These are phyloP conservation scores for Solanum chacoense DNA, from an alignment of 305 asterid genomes.

Conservation along the genomic window DNA sequence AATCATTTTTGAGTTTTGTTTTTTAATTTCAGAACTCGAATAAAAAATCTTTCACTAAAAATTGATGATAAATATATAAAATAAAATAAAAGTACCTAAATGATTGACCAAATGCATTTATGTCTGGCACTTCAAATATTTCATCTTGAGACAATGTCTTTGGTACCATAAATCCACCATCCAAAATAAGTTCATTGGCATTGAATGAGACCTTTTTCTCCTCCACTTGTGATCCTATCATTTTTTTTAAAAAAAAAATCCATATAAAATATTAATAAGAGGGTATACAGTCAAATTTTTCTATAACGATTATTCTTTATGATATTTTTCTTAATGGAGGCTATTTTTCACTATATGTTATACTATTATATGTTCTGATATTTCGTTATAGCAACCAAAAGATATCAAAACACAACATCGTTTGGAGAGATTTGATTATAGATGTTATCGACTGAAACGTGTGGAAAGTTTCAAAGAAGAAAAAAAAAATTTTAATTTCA, in stretches of 20 bases:
- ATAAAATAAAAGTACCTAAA: constrained; percentile 24
- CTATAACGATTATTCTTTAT: neutral
- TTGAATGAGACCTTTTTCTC: constrained; percentile 14
- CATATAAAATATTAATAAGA: neutral
- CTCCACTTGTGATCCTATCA: constrained; percentile 20
- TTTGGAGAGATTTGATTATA: neutral
- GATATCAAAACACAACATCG: neutral
- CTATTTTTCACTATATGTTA: neutral
- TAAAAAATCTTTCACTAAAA: rapidly evolving
- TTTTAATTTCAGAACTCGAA: neutral
- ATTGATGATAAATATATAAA: neutral
- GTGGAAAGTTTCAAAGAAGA: neutral
- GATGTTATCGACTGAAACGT: neutral
- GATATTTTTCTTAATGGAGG: neutral
- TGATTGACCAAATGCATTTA: constrained; percentile 34
- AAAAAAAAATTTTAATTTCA: neutral
- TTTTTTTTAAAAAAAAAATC: neutral
- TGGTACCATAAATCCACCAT: constrained; percentile 39
- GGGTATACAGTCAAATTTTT: rapidly evolving
- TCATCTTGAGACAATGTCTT: constrained; percentile 5
- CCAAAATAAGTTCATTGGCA: constrained; percentile 30
- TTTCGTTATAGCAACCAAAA: neutral
- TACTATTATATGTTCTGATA: neutral
- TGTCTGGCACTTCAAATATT: constrained; percentile 26
- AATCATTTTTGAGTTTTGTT: neutral